Conservation (phyloP, 208 protist species). For the Sergeia podlipaevii region DNA sequence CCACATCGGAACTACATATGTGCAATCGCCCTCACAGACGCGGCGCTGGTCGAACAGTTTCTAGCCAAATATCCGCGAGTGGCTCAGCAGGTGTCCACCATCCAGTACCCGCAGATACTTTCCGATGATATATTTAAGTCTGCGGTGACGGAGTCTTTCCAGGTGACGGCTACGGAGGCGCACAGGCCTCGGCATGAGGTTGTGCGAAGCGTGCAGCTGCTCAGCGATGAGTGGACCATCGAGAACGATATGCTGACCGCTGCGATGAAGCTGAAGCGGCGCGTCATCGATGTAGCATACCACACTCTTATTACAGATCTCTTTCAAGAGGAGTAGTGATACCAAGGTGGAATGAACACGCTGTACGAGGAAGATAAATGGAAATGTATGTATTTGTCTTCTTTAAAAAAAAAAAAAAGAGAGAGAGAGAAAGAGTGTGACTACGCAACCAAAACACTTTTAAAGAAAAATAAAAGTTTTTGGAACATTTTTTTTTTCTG, state of each 20-base stretch:
- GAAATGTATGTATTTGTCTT: background rate
- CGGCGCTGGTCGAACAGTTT: slow-evolving; percentile 4
- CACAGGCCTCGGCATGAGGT: slow-evolving; percentile 43
- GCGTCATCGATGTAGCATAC: slow-evolving; percentile 38
- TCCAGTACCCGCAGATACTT: slow-evolving; percentile 25
- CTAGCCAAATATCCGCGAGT: background rate
- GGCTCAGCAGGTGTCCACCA: slow-evolving; percentile 10
- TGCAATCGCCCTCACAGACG: slow-evolving; percentile 28
- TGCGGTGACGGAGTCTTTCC: slow-evolving; percentile 20
- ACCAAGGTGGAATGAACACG: too few species aligned
- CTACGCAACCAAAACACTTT: too few species aligned
- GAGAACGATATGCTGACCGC: slow-evolving; percentile 62
- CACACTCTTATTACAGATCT: slow-evolving; percentile 22
- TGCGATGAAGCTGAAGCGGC: slow-evolving; percentile 50
- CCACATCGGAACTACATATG: slow-evolving; percentile 33
- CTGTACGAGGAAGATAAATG: too few species aligned
- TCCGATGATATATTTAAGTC: slow-evolving; percentile 12
- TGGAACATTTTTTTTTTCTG: too few species aligned
- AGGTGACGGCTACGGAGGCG: slow-evolving; percentile 21
- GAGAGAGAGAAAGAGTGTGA: background rate
- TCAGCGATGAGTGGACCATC: slow-evolving; percentile 50
- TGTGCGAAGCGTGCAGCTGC: slow-evolving; percentile 22
- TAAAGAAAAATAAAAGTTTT: too few species aligned
- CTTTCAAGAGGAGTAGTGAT: slow-evolving; percentile 22
- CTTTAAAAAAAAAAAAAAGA: background rate